Base-by-base conservation (phyloP, 768 basidiomycete genomes). In the Kwoniella heveanensis region DNA sequence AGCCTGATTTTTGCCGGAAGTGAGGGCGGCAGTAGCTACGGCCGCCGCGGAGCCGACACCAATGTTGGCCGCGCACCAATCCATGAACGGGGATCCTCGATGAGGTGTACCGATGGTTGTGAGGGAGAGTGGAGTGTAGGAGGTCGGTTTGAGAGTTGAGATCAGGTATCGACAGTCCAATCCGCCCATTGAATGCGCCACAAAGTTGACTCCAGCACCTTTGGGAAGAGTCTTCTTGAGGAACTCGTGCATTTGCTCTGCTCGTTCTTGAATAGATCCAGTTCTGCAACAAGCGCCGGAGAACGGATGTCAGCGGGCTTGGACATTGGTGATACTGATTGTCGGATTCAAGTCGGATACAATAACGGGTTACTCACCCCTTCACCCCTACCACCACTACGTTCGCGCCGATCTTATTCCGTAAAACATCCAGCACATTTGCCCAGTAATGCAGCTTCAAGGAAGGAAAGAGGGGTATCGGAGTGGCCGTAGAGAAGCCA, bases 101-200 rank as follows among this genome's bases (percentile, higher is more conserved):
- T 99, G 96, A 17, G 96, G 96, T 0, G 96, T 98, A 25, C 88
- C 87, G 68, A 99, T 85, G 22, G 88, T 90, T 1, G 90, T 97
- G 62, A 99, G 82, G 7, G 91, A 93, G 29, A 92, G 80, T 1
- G 96, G 93, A 1, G 84, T 84, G 80, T 98, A 98, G 54, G 89
- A 87, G 10, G 81, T 83, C 0, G 95, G 92, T 66, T 86, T 85
- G 70, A 94, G 83, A 77, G 90, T 90, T 1, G 91, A 87, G 62
- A 98, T 94, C 19, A 99, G 83, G 77, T 97, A 88, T 54, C 96
- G 86, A 74, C 92, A 92, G 76, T 99, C 96, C 9, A 99, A 84
- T 0, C 95, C 95, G 21, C 95, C 95, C 96, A 99, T 99, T 7
- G 92, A 94, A 77, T 99, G 96, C 0, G 91, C 96, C 49, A 99